Evolutionary conservation across 768 basidiomycete genomes (phyloP), one percentile per base, ranked within the genome.

Genomic region (Lactarius evosmus): DNA sequence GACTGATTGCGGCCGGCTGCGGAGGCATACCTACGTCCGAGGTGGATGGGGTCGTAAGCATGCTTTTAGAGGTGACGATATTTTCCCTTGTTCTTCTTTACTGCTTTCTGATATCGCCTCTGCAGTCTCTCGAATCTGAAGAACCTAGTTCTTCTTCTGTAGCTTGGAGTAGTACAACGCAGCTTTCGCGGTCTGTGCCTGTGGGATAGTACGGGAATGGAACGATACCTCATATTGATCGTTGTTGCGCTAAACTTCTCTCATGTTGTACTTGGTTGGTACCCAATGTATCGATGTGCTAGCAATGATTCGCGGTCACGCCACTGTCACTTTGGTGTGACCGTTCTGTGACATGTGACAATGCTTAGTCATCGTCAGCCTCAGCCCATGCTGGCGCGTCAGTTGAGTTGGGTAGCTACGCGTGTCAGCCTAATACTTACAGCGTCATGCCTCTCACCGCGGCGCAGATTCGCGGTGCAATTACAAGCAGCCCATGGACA

Each of bases 1-100:
- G 88, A 66, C 75, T 99, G 57, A 95, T 99, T 70, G 88, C 89
- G 34, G 87, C 93, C 17, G 95, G 93, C 0, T 96, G 93, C 76
- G 93, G 93, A 27, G 90, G 92, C 0, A 83, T 95, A 33, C 83
- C 88, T 3, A 85, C 89, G 2, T 79, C 85, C n/a, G 95, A 98
- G 66, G 90, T 98, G 40, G 95, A 98, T 70, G 83, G 84, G 64
- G 87, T 95, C 5, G 79, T 97, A 64, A 85, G 85, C 29, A 89
- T 91, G 81, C 76, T 98, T 46, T 80, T 95, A 19, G 93, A 96
- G 84, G 91, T 90, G 67, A 57, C 82, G 71, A 27, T 27, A 12
- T 25, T 50, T 46, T 22, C 3, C 22, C 61, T 68, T 19, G 40
- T 58, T 65, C 33, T 19, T 49, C 40, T 6, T 55, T 29, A 29